A percentile compares a stretch with the other conserved stretches of the same genome.
These are phyloP conservation scores for Mallotus nudiflorus DNA, from an alignment of 345 rosid genomes.

Conservation along the genomic window DNA sequence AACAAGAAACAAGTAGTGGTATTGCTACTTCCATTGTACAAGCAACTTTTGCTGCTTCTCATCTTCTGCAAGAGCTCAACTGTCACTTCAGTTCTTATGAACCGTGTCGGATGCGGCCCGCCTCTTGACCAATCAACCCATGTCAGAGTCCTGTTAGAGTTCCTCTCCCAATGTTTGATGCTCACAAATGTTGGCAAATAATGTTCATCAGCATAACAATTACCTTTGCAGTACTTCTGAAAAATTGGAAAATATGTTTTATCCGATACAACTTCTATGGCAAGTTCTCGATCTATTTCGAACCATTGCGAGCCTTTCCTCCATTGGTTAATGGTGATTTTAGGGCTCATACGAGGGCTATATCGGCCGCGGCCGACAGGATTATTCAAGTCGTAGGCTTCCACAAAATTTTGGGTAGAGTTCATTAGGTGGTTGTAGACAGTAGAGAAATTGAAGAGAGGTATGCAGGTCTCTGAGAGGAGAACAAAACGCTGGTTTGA, in stretches of 20 bases:
- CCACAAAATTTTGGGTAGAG: conserved; percentile 51
- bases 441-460: conserved; percentile 72
- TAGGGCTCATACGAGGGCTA: conserved; percentile 53
- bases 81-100: conserved; percentile 47
- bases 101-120: conserved; percentile 70
- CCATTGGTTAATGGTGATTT: conserved; percentile 53
- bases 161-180: conserved; percentile 34
- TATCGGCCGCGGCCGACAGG: conserved; percentile 75
- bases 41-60: conserved; percentile 49
- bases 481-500: conserved; percentile 73
- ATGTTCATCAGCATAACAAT: conserved; percentile 78
- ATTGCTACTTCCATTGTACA: conserved; percentile 55
- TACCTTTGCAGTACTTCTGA: conserved; percentile 47
- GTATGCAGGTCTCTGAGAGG: conserved; percentile 84
- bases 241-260: conserved; percentile 54
- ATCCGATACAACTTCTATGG: conserved; percentile 60
- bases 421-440: conserved; percentile 57
- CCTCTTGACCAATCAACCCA: conserved; percentile 86
- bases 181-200: conserved; percentile 69
- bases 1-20: conserved; percentile 56
- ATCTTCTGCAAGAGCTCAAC: conserved; percentile 48
- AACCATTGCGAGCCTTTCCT: conserved; percentile 94
- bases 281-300: conserved; percentile 60
- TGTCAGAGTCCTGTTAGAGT: conserved; percentile 68
- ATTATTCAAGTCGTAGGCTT: conserved; percentile 51